A percentile compares a stretch with the other conserved stretches of the same genome.
Conservation (phyloP, 495 filamentous ascomycete species). For the Daldinia bambusicola region DNA sequence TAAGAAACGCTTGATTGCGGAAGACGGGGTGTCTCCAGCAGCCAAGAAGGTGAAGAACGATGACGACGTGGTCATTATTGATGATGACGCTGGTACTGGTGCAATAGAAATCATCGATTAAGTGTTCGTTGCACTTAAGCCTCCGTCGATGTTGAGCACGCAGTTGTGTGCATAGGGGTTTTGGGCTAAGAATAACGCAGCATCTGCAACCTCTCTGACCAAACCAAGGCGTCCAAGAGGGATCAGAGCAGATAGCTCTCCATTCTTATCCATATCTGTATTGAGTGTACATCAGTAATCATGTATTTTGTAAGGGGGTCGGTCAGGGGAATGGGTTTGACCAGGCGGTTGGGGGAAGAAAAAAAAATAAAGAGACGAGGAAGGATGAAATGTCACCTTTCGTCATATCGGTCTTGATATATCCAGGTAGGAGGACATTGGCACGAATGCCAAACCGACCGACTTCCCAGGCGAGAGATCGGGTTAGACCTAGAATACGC, state of each 20-base stretch:
- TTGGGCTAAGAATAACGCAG: slow-evolving; percentile 77
- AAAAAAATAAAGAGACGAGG: slow-evolving; percentile 25
- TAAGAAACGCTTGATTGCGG: slow-evolving; percentile 52
- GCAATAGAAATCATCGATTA: slow-evolving; percentile 80
- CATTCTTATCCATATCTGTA: slow-evolving; percentile 45
- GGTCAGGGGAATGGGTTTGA: slow-evolving; percentile 12
- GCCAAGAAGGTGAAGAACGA: slow-evolving; percentile 60
- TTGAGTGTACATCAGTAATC: slow-evolving; percentile 51
- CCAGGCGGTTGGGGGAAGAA: neutral
- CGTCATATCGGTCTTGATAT: slow-evolving; percentile 83
- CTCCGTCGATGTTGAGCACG: slow-evolving; percentile 86
- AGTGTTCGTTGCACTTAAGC: slow-evolving; percentile 67
- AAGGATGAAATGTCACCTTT: slow-evolving; percentile 58
- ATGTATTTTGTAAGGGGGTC: slow-evolving; percentile 26
- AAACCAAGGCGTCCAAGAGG: slow-evolving; percentile 77
- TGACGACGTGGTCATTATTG: slow-evolving; percentile 61
- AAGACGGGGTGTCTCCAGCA: slow-evolving; percentile 39
- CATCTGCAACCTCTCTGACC: slow-evolving; percentile 79
- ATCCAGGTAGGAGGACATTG: slow-evolving; percentile 86
- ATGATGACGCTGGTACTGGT: slow-evolving; percentile 68
- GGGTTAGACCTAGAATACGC: slow-evolving; percentile 65
- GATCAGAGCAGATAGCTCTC: slow-evolving; percentile 55
- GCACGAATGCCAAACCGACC: slow-evolving; percentile 69
- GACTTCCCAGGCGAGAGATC: slow-evolving; percentile 73
- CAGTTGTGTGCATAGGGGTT: slow-evolving; percentile 87